Evolutionary conservation across 2,329 filamentous ascomycete genomes (phyloP).

Genomic region (Tolypocladium endophyticum): DNA sequence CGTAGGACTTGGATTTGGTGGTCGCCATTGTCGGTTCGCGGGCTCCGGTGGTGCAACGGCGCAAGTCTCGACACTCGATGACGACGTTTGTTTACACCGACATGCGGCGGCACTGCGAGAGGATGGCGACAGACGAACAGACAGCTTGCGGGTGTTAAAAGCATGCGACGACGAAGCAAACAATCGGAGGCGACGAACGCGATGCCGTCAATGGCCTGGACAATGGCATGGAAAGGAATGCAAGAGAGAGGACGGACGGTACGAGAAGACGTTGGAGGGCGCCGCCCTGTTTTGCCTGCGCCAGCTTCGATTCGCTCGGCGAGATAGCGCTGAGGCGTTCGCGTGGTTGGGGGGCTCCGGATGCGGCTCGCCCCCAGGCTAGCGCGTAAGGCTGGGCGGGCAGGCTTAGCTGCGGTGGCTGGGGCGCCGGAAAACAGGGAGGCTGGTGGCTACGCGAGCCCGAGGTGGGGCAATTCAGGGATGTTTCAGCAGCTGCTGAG

Average conservation of each 20-base stretch:
- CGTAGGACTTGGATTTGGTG: conserved; percentile 39
- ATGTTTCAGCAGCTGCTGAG: background rate
- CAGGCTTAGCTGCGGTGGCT: conserved; percentile 4
- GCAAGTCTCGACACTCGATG: background rate
- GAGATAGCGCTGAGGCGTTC: background rate
- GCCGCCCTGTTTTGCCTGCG: conserved; percentile 5
- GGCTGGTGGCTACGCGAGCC: conserved; percentile 14
- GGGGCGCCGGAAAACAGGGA: conserved; percentile 20
- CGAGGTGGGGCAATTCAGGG: background rate
- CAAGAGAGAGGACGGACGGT: background rate
- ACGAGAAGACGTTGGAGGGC: background rate
- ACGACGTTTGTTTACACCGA: background rate
- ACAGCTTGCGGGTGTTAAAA: background rate
- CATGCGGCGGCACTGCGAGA: background rate
- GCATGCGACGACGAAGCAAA: background rate
- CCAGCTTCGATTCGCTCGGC: conserved; percentile 1
- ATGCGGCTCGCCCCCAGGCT: background rate
- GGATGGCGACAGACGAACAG: background rate
- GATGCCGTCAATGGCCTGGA: background rate
- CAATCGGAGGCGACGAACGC: background rate
- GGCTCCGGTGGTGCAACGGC: background rate
- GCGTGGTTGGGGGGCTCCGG: background rate
- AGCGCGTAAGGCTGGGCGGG: background rate
- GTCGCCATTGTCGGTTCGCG: conserved; percentile 31
- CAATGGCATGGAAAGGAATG: background rate